Evolutionary conservation across 1,139 yeast genomes (phyloP).

Genomic region (Candida tropicalis): DNA sequence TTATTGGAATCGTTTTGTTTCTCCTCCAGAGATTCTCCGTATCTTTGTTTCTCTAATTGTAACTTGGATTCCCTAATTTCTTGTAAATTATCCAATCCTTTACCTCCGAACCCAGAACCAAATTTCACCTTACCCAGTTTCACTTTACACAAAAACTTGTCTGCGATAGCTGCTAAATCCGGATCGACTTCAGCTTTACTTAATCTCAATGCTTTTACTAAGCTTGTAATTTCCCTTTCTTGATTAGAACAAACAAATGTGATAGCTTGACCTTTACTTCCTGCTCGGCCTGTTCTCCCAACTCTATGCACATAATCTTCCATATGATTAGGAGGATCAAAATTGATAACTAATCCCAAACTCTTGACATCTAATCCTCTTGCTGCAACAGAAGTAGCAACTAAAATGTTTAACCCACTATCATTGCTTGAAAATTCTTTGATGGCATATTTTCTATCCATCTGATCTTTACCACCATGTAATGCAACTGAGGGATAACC

Average conservation of each 20-base stretch:
- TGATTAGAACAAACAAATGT: constrained; percentile 71
- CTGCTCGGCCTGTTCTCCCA: constrained; percentile 97
- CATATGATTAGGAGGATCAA: constrained; percentile 87
- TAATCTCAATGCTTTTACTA: constrained; percentile 66
- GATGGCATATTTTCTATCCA: constrained; percentile 78
- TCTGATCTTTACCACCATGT: constrained; percentile 93
- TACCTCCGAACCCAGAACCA: constrained; percentile 87
- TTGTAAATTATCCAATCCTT: constrained; percentile 83
- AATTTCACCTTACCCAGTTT: constrained; percentile 70
- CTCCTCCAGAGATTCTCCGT: constrained; percentile 24
- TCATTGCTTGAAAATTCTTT: constrained; percentile 59
- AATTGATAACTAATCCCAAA: constrained; percentile 77
- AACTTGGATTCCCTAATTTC: constrained; percentile 62
- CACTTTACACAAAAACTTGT: constrained; percentile 60
- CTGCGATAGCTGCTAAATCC: constrained; percentile 55
- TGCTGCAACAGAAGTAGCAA: constrained; percentile 95
- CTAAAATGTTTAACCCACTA: constrained; percentile 62
- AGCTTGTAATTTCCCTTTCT: constrained; percentile 69
- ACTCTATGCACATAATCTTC: constrained; percentile 97
- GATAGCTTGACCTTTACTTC: constrained; percentile 72
- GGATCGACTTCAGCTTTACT: constrained; percentile 57
- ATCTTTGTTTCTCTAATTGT: constrained; percentile 48
- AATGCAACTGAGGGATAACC: constrained; percentile 67
- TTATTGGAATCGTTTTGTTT: constrained; percentile 6
- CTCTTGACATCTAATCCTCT: constrained; percentile 92